phyloP scores from a whole-genome alignment of 1,284 basidiomycete genomes.

The Austroboletus niveus region DNA sequence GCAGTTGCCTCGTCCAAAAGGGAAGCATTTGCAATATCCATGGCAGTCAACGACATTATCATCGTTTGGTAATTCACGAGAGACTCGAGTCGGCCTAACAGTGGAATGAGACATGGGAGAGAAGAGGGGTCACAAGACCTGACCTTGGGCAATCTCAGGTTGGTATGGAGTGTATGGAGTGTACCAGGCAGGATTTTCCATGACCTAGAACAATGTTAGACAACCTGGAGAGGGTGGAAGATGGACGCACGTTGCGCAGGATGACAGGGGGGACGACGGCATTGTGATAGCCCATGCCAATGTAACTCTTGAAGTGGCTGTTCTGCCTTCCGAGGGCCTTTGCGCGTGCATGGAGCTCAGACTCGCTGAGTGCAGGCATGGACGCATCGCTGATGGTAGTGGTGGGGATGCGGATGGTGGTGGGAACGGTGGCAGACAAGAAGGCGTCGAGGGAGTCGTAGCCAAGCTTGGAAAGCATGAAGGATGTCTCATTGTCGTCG shows the following conservation, averaged over 20 bases:
- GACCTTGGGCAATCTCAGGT: conserved; percentile 91
- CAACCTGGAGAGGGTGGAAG: conserved; percentile 1
- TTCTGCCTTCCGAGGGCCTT: conserved; percentile 79
- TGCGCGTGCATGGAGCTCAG: conserved; percentile 78
- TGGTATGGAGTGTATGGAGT: conserved; percentile 96
- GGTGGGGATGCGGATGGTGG: conserved; percentile 70
- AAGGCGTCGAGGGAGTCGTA: conserved; percentile 88
- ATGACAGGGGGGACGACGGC: conserved; percentile 93
- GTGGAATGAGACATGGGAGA: conserved; percentile 10
- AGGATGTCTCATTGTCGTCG: conserved; percentile 67
- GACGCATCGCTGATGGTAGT: conserved; percentile 62
- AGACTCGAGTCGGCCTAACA: conserved; percentile 86
- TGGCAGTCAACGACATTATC: conserved; percentile 90
- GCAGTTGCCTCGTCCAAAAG: conserved; percentile 92
- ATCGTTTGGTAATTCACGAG: conserved; percentile 98
- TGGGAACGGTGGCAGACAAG: conserved; percentile 76
- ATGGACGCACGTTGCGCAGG: conserved; percentile 74
- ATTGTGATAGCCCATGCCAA: conserved; percentile 97
- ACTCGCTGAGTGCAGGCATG: conserved; percentile 82
- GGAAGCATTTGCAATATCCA: conserved; percentile 95
- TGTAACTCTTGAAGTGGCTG: conserved; percentile 86
- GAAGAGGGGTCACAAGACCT: conserved; percentile 15
- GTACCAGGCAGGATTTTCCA: conserved; percentile 98
- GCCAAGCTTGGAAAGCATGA: conserved; percentile 81
- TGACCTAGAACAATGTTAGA: conserved; percentile 52